These are phyloP conservation scores for Luffa acutangula DNA, from an alignment of 306 rosid genomes.

Conservation along the genomic window DNA sequence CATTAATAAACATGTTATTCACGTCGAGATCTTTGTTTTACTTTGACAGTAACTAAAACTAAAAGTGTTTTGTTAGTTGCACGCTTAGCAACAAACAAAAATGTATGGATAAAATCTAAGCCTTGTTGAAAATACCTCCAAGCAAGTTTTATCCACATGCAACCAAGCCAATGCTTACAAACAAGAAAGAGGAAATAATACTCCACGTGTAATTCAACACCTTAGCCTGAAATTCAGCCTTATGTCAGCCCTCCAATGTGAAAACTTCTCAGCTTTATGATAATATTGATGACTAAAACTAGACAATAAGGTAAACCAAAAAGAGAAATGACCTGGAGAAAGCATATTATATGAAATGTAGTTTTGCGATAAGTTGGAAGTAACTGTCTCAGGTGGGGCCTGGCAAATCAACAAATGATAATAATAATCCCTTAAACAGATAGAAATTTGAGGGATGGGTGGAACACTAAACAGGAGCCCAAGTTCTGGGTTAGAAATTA, in stretches of 20 bases:
- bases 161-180: not conserved
- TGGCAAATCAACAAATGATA: no score
- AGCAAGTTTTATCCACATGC: not conserved
- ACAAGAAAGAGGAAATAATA: not conserved
- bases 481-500: no score
- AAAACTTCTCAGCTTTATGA: not conserved
- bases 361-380: not conserved
- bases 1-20: no score
- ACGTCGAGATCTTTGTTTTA: no score
- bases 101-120: not conserved
- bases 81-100: not conserved
- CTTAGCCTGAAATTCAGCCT: not conserved
- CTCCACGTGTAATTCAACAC: not conserved
- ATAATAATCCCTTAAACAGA: no score
- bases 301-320: not conserved
- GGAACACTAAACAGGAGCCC: no score
- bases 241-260: not conserved
- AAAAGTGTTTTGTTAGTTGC: not conserved
- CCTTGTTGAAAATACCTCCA: not conserved
- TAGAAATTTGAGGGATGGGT: no score
- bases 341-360: not conserved
- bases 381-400: not conserved
- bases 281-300: not conserved
- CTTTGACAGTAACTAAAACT: no score
- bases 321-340: not conserved